Percentiles rank a stretch among this genome's conserved stretches.
phyloP scores from a whole-genome alignment of 108 stramenopile genomes.

The Aureococcus anophagefferens region DNA sequence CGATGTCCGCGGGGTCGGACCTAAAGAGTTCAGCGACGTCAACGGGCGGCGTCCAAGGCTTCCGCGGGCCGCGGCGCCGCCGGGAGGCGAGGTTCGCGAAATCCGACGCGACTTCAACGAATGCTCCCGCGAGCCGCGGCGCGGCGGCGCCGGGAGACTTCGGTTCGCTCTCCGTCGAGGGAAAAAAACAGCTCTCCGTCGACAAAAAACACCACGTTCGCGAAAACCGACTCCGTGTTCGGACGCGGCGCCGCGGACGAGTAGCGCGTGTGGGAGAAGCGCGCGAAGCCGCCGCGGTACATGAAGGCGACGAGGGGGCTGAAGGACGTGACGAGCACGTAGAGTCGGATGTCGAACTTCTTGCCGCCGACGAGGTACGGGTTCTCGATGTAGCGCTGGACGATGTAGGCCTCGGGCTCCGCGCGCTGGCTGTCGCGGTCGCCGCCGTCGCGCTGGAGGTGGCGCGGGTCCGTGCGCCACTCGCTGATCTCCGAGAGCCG shows the following conservation, averaged over 20 bases:
- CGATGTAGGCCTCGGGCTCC: constrained; percentile 45
- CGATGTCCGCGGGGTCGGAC: constrained; percentile 26
- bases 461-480: constrained; percentile 39
- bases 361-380: constrained; percentile 54
- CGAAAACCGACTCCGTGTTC: too few species aligned
- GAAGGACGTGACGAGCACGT: constrained; percentile 54
- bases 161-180: too few species aligned
- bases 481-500: constrained; percentile 43
- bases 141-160: too few species aligned
- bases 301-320: constrained; percentile 40
- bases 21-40: too few species aligned
- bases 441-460: constrained; percentile 22
- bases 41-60: too few species aligned
- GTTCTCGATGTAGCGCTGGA: constrained; percentile 50
- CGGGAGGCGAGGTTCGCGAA: constrained; percentile 21
- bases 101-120: background rate
- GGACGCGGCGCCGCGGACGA: too few species aligned
- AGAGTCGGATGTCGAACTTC: constrained; percentile 55
- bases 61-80: too few species aligned
- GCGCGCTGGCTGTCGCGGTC: constrained; percentile 24
- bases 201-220: too few species aligned
- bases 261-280: constrained; percentile 31
- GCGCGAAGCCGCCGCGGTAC: constrained; percentile 38
- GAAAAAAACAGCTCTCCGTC: too few species aligned
- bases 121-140: too few species aligned